Conservation (phyloP, 352 stramenopile species). For the Phytophthora multivora region DNA sequence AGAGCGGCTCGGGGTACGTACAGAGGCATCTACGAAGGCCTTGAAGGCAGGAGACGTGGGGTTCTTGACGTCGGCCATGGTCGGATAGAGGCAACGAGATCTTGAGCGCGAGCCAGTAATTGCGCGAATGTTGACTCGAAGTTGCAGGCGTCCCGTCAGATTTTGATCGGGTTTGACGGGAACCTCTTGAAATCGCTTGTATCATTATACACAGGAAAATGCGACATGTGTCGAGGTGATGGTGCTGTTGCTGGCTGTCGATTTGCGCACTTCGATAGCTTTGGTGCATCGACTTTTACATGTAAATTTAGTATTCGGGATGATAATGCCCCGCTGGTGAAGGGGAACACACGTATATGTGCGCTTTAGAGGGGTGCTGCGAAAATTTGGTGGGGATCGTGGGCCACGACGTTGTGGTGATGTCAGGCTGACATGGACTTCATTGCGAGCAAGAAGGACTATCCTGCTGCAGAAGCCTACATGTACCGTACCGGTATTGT, state of each 20-base stretch:
- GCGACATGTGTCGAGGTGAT: conserved; percentile 16
- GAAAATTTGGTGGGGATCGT: conserved; percentile 12
- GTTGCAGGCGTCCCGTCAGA: conserved; percentile 13
- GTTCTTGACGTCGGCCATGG: conserved; percentile 34
- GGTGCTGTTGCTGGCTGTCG: background rate
- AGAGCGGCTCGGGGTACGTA: conserved; percentile 29
- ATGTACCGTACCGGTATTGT: too few relatives aligned
- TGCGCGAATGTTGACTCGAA: conserved; percentile 32
- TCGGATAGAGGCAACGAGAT: conserved; percentile 5
- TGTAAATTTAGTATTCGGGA: too few relatives aligned
- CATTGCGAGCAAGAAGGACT: too few relatives aligned
- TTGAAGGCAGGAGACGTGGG: conserved; percentile 61
- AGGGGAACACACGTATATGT: background rate
- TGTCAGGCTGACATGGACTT: background rate
- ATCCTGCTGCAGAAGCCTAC: too few relatives aligned
- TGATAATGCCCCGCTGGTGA: background rate
- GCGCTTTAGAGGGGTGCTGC: conserved; percentile 2
- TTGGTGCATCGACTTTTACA: background rate
- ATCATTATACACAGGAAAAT: conserved; percentile 1
- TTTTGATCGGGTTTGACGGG: conserved; percentile 5
- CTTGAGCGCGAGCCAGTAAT: conserved; percentile 29
- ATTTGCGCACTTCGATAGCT: background rate
- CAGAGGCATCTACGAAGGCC: conserved; percentile 78
- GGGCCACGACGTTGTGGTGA: background rate
- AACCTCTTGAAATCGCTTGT: background rate